These are phyloP conservation scores for Pyricularia sp. DNA, from an alignment of 2,329 filamentous ascomycete species.

Conservation along the genomic window DNA sequence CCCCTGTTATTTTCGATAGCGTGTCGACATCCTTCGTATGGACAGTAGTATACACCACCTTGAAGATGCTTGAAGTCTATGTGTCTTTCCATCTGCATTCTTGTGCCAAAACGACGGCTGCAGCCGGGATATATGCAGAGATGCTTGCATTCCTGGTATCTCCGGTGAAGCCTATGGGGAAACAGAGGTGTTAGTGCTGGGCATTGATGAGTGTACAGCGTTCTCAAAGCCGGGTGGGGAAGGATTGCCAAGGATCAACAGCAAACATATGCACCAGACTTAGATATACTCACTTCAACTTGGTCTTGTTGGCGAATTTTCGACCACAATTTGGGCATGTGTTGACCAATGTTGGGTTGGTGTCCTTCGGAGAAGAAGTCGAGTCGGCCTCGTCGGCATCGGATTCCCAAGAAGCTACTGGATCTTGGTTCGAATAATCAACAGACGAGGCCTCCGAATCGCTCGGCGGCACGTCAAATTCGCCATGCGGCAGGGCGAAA, in stretches of 20 bases:
- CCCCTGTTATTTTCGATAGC: not conserved
- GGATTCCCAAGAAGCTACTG: too few species aligned
- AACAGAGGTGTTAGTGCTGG: too few species aligned
- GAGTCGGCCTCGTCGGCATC: too few species aligned
- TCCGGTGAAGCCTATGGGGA: too few species aligned
- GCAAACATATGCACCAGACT: not conserved
- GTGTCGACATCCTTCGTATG: not conserved
- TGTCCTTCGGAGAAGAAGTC: too few species aligned
- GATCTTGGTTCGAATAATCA: not conserved
- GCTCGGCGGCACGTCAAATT: not conserved
- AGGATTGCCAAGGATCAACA: too few species aligned
- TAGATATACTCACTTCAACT: not conserved
- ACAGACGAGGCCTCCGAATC: not conserved
- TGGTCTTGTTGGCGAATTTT: not conserved
- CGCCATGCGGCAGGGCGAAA: not conserved
- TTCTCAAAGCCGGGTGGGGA: too few species aligned
- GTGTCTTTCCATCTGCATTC: not conserved
- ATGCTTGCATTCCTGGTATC: not conserved
- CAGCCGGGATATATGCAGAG: not conserved
- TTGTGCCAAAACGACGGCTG: not conserved
- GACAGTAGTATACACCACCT: not conserved
- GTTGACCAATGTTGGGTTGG: not conserved
- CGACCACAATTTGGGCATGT: not conserved
- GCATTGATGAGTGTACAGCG: too few species aligned
- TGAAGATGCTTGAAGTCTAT: not conserved